Evolutionary conservation across 495 filamentous ascomycete genomes (phyloP).

Genomic region (Trichoderma parareesei): DNA sequence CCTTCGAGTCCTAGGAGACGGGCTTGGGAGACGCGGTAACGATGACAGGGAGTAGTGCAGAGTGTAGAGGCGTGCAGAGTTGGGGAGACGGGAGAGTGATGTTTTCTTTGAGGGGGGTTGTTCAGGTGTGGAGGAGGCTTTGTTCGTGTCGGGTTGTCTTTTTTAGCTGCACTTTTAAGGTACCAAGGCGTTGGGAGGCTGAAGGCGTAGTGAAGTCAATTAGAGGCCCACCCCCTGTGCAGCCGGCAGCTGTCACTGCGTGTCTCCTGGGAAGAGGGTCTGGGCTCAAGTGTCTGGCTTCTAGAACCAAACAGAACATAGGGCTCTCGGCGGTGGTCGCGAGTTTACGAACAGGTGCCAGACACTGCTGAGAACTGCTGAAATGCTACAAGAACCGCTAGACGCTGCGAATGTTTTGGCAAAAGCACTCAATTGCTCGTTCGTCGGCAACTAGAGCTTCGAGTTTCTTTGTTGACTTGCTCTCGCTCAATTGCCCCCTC

Average conservation of each 20-base stretch:
- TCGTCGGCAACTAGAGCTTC: neutral
- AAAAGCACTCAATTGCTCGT: neutral
- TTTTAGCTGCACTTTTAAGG: slow-evolving; percentile 3
- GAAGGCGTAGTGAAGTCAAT: slow-evolving; percentile 9
- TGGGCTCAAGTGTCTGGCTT: neutral
- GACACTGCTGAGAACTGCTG: neutral
- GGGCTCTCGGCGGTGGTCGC: neutral
- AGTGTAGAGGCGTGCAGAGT: neutral
- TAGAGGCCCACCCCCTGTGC: slow-evolving; percentile 6
- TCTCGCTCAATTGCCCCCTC: neutral
- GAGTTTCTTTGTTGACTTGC: neutral
- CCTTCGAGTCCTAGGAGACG: neutral
- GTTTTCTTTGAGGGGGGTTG: neutral
- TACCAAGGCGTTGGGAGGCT: slow-evolving; percentile 6
- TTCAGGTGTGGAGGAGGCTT: neutral
- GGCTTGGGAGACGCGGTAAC: neutral
- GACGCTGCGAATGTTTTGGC: too few species aligned
- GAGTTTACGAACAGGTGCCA: neutral
- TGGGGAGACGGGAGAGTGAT: neutral
- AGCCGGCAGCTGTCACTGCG: slow-evolving; percentile 2
- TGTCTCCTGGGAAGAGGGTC: neutral
- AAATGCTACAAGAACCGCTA: too few species aligned
- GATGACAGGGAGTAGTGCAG: neutral
- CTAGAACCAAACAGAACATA: slow-evolving; percentile 1
- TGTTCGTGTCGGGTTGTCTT: slow-evolving; percentile 4